phyloP scores from a whole-genome alignment of 768 basidiomycete genomes.

The Mycena haematopus region DNA sequence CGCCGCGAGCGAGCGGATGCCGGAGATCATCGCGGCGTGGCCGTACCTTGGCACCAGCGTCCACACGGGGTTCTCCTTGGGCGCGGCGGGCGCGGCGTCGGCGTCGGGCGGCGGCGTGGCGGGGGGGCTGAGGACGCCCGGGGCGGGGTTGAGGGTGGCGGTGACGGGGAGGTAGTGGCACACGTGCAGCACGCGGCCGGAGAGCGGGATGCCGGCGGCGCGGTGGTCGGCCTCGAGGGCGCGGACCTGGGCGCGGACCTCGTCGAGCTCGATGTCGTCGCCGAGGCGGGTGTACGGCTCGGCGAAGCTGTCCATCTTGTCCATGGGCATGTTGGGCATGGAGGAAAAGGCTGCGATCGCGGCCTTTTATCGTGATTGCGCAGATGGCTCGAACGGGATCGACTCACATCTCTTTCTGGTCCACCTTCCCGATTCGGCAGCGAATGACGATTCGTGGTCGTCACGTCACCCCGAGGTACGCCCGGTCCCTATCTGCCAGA shows the following conservation, averaged over 20 bases:
- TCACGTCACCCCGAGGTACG: not conserved
- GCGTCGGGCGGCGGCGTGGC: constrained; percentile 74
- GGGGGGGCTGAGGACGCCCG: constrained; percentile 73
- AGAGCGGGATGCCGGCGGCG: constrained; percentile 73
- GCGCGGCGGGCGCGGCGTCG: constrained; percentile 20
- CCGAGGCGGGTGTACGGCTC: constrained; percentile 72
- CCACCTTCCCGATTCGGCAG: no score
- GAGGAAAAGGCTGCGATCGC: no score
- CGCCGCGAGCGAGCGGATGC: constrained; percentile 82
- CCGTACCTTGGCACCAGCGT: constrained; percentile 80
- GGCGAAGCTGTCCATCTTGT: constrained; percentile 71
- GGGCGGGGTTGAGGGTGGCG: constrained; percentile 59
- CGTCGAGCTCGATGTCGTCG: constrained; percentile 71
- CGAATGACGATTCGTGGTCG: no score
- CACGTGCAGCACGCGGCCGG: constrained; percentile 91
- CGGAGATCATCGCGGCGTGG: constrained; percentile 94
- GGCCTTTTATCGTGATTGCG: no score
- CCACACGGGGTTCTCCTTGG: constrained; percentile 56
- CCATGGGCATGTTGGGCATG: no score
- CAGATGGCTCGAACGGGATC: no score
- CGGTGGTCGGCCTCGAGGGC: constrained; percentile 76
- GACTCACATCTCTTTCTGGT: no score
- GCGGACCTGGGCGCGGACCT: constrained; percentile 75
- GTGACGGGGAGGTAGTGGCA: constrained; percentile 88
- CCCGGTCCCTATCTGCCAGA: no score